A percentile compares a stretch with the other conserved stretches of the same genome.
These are phyloP conservation scores for Corymbia citriodora DNA, from an alignment of 441 rosid genomes.

Conservation along the genomic window DNA sequence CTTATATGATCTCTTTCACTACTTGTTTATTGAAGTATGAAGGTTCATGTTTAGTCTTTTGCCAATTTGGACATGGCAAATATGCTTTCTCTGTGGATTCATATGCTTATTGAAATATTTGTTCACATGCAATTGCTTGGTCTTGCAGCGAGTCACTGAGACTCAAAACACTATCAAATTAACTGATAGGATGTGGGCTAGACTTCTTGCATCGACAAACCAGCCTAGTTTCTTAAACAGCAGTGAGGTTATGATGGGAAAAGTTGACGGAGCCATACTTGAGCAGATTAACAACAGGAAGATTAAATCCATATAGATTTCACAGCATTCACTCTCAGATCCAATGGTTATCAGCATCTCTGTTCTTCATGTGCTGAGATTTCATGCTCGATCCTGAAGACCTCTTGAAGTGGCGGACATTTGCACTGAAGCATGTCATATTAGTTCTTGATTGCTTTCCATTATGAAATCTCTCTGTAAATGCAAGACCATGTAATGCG, in stretches of 20 bases:
- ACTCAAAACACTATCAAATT: slow-evolving; percentile 50
- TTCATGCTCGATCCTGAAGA: background rate
- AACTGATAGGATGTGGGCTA: slow-evolving; percentile 81
- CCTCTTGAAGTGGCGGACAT: background rate
- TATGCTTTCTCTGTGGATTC: background rate
- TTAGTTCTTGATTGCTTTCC: background rate
- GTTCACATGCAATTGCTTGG: background rate
- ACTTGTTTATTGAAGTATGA: background rate
- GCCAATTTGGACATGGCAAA: background rate
- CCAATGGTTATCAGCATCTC: slow-evolving; percentile 7
- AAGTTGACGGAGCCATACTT: slow-evolving; percentile 23
- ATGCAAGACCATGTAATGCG: background rate
- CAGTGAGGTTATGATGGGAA: slow-evolving; percentile 23
- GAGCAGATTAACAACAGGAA: slow-evolving; percentile 33
- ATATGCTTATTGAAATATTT: background rate
- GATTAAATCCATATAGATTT: slow-evolving; percentile 29
- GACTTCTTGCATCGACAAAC: slow-evolving; percentile 76
- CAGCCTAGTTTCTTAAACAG: slow-evolving; percentile 65
- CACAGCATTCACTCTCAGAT: background rate
- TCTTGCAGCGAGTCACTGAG: slow-evolving; percentile 60
- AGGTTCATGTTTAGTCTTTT: background rate
- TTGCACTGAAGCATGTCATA: background rate
- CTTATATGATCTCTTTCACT: background rate
- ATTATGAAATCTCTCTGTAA: background rate
- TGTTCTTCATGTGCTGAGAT: background rate